phyloP scores from a whole-genome alignment of 2,329 filamentous ascomycete genomes.

The Chaetomiaceae sp. region DNA sequence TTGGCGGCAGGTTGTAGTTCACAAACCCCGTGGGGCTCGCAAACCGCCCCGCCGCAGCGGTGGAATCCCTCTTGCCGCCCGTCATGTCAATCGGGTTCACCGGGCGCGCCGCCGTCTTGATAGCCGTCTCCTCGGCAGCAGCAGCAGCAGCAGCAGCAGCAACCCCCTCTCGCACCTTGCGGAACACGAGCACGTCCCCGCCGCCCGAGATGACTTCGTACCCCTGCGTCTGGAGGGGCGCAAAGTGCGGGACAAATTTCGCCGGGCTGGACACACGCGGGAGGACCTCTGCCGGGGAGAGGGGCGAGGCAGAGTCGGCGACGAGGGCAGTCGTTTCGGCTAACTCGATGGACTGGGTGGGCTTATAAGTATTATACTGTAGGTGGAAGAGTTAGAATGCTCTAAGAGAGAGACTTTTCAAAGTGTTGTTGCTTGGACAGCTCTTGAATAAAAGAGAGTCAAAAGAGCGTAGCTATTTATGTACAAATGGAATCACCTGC shows the following conservation, averaged over 20 bases:
- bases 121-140: not conserved
- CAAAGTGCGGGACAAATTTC: conserved; percentile 62
- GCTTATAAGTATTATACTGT: no score
- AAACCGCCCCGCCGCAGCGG: conserved; percentile 49
- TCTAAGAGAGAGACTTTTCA: no score
- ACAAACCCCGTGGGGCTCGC: conserved; percentile 62
- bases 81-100: conserved; percentile 59
- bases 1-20: conserved; percentile 50
- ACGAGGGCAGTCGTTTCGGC: conserved; percentile 57
- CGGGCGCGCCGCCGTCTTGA: not conserved
- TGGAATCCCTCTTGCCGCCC: conserved; percentile 34
- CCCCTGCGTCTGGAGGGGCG: conserved; percentile 52
- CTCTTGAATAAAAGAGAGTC: no score
- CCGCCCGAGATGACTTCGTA: conserved; percentile 63
- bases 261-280: conserved; percentile 56
- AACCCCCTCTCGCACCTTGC: conserved; percentile 50
- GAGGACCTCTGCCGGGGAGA: conserved; percentile 57
- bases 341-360: conserved; percentile 50
- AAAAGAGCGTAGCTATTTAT: no score
- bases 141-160: no score
- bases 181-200: conserved; percentile 61
- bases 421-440: no score
- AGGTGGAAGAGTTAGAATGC: no score
- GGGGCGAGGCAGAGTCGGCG: conserved; percentile 41
- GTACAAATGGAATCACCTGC: no score